Conservation (phyloP, 164 flowering plant species). For the Vitis amurensis region DNA sequence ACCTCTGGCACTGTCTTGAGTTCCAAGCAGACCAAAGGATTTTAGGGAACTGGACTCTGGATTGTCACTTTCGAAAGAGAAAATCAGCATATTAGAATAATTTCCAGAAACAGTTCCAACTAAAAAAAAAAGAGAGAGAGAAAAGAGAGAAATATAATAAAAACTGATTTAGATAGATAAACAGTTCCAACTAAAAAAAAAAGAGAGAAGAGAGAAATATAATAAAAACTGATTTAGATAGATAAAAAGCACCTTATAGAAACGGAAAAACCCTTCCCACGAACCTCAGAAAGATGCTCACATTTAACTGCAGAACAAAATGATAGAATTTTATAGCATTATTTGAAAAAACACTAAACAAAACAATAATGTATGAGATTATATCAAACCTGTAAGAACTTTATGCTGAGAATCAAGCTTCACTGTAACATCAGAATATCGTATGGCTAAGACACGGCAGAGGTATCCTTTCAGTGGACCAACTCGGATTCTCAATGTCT, state of each 20-base stretch:
- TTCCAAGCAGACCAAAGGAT: slow-evolving; percentile 47
- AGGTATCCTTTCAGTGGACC: slow-evolving; percentile 92
- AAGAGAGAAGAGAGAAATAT: neutral
- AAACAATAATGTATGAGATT: slow-evolving; percentile 1
- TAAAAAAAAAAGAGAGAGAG: neutral
- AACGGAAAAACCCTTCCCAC: slow-evolving; percentile 44
- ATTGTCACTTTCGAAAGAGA: slow-evolving; percentile 30
- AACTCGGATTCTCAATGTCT: slow-evolving; percentile 76
- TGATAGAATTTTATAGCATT: neutral
- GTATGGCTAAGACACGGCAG: slow-evolving; percentile 81
- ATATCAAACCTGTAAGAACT: slow-evolving; percentile 73
- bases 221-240: neutral
- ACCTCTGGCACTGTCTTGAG: slow-evolving; percentile 48
- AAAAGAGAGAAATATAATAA: neutral
- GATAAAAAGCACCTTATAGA: slow-evolving; percentile 33
- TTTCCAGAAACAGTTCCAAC: neutral
- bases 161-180: neutral
- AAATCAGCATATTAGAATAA: slow-evolving; percentile 7
- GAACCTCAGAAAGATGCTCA: slow-evolving; percentile 87
- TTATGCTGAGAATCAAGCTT: slow-evolving; percentile 85
- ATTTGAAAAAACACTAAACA: neutral
- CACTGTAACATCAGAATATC: slow-evolving; percentile 77
- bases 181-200: neutral
- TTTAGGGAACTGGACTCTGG: slow-evolving; percentile 32
- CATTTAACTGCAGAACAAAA: slow-evolving; percentile 54